A percentile compares a stretch with the other conserved stretches of the same genome.
Evolutionary conservation across 1,284 basidiomycete species (phyloP).

Genomic region (Papiliotrema flavescens): DNA sequence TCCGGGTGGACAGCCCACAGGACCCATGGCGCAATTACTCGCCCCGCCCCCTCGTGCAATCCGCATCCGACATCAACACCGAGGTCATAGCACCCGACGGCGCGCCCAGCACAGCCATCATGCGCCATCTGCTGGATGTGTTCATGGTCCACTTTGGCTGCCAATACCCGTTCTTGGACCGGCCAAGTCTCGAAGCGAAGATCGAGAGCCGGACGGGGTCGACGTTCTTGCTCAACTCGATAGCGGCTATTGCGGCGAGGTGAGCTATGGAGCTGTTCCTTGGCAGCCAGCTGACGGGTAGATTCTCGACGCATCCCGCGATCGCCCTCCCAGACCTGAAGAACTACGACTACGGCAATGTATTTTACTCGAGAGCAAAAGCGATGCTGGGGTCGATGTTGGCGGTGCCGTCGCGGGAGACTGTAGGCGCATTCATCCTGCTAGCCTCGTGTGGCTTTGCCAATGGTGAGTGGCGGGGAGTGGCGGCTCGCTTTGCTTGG

Average conservation of each 20-base stretch:
- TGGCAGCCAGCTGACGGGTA: neutral
- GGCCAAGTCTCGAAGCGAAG: conserved; percentile 8
- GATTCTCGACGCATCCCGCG: conserved; percentile 27
- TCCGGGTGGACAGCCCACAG: conserved; percentile 21
- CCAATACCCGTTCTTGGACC: conserved; percentile 17
- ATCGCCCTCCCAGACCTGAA: conserved; percentile 24
- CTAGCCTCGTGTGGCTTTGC: conserved; percentile 26
- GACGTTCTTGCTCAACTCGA: conserved; percentile 14
- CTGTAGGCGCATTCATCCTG: conserved; percentile 25
- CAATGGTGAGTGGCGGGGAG: conserved; percentile 27
- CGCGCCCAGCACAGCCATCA: conserved; percentile 3
- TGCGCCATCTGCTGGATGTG: conserved; percentile 21
- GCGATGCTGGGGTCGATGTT: conserved; percentile 30
- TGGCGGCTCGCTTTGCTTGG: neutral
- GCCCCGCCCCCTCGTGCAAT: neutral
- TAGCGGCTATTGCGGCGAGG: conserved; percentile 20
- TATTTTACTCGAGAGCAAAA: conserved; percentile 28
- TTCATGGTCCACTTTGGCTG: conserved; percentile 19
- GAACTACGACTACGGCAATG: conserved; percentile 31
- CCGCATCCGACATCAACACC: neutral
- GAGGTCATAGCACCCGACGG: conserved; percentile 6
- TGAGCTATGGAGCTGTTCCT: neutral
- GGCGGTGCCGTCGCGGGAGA: conserved; percentile 27
- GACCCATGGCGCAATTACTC: neutral
- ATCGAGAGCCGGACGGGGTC: conserved; percentile 11